Evolutionary conservation across 495 filamentous ascomycete species (phyloP).

Genomic region (Lophium mytilinum): DNA sequence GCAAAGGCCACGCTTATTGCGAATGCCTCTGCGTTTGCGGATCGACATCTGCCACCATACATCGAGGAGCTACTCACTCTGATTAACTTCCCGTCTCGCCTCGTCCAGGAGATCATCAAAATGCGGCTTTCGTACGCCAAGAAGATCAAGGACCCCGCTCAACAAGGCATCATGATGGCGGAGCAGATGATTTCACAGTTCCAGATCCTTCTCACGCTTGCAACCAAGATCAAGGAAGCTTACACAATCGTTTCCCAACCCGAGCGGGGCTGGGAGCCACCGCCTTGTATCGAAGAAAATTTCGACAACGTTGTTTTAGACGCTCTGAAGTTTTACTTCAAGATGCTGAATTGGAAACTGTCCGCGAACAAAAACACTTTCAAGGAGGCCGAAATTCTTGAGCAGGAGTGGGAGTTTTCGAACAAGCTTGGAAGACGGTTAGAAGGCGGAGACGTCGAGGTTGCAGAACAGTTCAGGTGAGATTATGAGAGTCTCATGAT

Average conservation of each 20-base stretch:
- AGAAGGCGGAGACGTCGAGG: slow-evolving; percentile 88
- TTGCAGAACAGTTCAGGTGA: slow-evolving; percentile 94
- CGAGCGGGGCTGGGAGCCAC: slow-evolving; percentile 89
- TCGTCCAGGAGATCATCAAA: slow-evolving; percentile 94
- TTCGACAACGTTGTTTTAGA: slow-evolving; percentile 95
- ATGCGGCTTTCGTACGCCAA: slow-evolving; percentile 86
- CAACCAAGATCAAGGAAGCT: slow-evolving; percentile 82
- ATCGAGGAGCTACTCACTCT: slow-evolving; percentile 92
- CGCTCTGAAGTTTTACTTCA: slow-evolving; percentile 94
- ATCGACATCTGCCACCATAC: slow-evolving; percentile 89
- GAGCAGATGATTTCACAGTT: slow-evolving; percentile 97
- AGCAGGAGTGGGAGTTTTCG: slow-evolving; percentile 94
- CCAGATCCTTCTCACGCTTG: slow-evolving; percentile 82
- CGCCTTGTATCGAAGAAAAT: slow-evolving; percentile 91
- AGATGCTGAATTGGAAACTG: slow-evolving; percentile 92
- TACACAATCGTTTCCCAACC: slow-evolving; percentile 77
- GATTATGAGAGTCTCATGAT: background rate
- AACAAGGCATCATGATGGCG: slow-evolving; percentile 81
- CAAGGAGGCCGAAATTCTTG: slow-evolving; percentile 94
- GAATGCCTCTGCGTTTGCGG: slow-evolving; percentile 77
- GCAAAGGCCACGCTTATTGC: slow-evolving; percentile 86
- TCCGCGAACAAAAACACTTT: slow-evolving; percentile 98
- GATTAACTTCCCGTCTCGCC: slow-evolving; percentile 91
- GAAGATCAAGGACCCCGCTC: slow-evolving; percentile 84
- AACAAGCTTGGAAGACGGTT: slow-evolving; percentile 85